phyloP scores from a whole-genome alignment of 495 filamentous ascomycete genomes.

The Penicillium chermesinum region DNA sequence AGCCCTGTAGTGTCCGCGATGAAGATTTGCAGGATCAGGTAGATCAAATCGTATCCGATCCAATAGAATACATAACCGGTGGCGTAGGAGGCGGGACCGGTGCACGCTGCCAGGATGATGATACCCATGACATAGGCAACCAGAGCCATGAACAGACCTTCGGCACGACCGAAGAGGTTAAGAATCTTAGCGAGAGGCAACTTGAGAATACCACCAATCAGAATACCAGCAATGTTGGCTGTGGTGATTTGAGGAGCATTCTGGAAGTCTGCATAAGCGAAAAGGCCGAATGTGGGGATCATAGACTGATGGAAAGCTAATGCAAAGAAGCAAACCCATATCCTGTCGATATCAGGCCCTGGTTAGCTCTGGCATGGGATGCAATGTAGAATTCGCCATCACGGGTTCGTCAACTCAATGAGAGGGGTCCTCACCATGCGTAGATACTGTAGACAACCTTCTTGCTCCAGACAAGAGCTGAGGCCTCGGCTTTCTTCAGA shows the following conservation, averaged over 20 bases:
- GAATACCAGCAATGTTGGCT: slow-evolving; percentile 31
- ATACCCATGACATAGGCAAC: slow-evolving; percentile 37
- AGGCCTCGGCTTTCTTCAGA: slow-evolving; percentile 40
- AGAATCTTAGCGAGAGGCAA: slow-evolving; percentile 63
- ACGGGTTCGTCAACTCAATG: no score
- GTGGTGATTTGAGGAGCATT: slow-evolving; percentile 32
- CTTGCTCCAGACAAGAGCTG: slow-evolving; percentile 34
- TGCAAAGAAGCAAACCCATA: slow-evolving; percentile 43
- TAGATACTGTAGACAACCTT: slow-evolving; percentile 33
- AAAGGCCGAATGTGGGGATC: slow-evolving; percentile 23
- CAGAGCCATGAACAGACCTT: slow-evolving; percentile 45
- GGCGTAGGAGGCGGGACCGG: slow-evolving; percentile 41
- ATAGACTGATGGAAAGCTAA: slow-evolving; percentile 36
- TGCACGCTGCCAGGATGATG: slow-evolving; percentile 47
- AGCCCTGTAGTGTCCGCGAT: slow-evolving; percentile 62
- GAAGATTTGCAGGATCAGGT: slow-evolving; percentile 55
- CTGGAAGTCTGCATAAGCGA: slow-evolving; percentile 29
- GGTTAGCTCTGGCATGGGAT: neutral
- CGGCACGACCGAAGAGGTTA: slow-evolving; percentile 58
- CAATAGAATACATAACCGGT: slow-evolving; percentile 53
- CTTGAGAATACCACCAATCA: slow-evolving; percentile 63
- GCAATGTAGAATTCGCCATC: neutral
- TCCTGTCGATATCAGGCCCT: slow-evolving; percentile 17
- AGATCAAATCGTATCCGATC: slow-evolving; percentile 55
- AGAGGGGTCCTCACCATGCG: slow-evolving; percentile 35